Percentiles rank a stretch among this genome's conserved stretches.
phyloP scores from a whole-genome alignment of 331 rosid species.

The Cydonia oblonga region DNA sequence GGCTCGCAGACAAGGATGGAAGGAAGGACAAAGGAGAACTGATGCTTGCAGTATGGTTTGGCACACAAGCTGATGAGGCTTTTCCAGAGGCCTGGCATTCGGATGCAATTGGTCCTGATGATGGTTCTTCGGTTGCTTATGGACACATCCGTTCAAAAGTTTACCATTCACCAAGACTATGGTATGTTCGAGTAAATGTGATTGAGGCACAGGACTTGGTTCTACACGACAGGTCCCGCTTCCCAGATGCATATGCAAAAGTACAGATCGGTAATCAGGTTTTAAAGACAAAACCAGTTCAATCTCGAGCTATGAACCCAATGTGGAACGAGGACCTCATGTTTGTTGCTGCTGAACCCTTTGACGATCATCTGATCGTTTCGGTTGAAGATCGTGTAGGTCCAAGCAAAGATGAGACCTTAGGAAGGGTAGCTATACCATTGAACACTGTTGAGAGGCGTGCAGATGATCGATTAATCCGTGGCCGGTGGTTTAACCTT shows the following conservation, averaged over 20 bases:
- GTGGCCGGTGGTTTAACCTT: conserved; percentile 48
- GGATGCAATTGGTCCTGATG: conserved; percentile 55
- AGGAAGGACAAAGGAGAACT: conserved; percentile 63
- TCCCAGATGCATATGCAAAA: conserved; percentile 70
- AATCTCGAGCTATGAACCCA: conserved; percentile 35
- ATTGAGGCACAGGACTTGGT: conserved; percentile 84
- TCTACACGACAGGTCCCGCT: conserved; percentile 42
- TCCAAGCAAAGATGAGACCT: conserved; percentile 55
- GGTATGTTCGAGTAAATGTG: conserved; percentile 70
- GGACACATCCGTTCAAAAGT: conserved; percentile 67
- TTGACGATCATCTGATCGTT: conserved; percentile 58
- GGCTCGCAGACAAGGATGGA: conserved; percentile 53
- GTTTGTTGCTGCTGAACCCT: conserved; percentile 90
- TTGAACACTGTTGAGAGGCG: conserved; percentile 54
- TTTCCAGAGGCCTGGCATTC: conserved; percentile 98
- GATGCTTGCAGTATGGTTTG: conserved; percentile 93
- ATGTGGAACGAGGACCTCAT: conserved; percentile 71
- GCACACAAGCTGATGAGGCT: conserved; percentile 97
- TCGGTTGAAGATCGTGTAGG: conserved; percentile 68
- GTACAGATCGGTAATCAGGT: conserved; percentile 64
- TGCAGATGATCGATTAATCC: conserved; percentile 57
- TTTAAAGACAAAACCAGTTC: conserved; percentile 48
- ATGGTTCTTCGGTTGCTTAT: conserved; percentile 25
- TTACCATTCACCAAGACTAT: conserved; percentile 80
- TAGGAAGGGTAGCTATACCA: conserved; percentile 55